Evolutionary conservation across 768 basidiomycete genomes (phyloP), one percentile per base, ranked within the genome.

Genomic region (Termitomyces sp.): DNA sequence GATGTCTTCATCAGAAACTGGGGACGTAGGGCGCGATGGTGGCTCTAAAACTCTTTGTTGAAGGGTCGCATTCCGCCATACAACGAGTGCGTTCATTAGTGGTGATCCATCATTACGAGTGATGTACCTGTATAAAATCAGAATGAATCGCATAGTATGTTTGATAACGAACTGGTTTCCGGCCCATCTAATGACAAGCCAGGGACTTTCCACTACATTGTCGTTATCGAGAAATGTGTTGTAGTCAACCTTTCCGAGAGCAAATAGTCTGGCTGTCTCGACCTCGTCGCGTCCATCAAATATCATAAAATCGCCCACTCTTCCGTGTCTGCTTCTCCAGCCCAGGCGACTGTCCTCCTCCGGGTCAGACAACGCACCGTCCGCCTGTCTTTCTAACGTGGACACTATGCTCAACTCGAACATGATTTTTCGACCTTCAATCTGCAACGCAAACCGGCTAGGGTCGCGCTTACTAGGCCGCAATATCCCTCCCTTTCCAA

Each of bases 341-440:
- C 63, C 69, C 49, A 18, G 27, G 14, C 58, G 54, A 22, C 51
- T 49, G 14, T 41, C 46, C 36, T 61, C 61, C 32, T 64, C 60
- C 20, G 56, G 64, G 26, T 64, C 63, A 4, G 63, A 64, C 34
- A 57, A 42, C 14, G 54, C 56, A n/a, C 59, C 64, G 22, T 64
- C 58, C 32, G 50, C 43, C 31, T 34, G 47, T n/a, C 71, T 69
- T 32, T 60, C 64, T 6, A 56, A 52, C 3, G 66, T 65, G 2
- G 74, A 72, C 20, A 88, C 78, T 42, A 92, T 61, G 62, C 91
- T 87, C 58, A 95, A 70, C 68, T 94, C 86, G 62, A 94, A 94
- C n/a, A 75, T 74, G 22, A 88, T 75, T 49, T 73, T 74, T 55
- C 74, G 74, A 3, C 79, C 82, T 36, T 88, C 85, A 44, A 89